Conservation (phyloP, 192 early-diverging fungal genomes). For the Pilaira anomala region DNA sequence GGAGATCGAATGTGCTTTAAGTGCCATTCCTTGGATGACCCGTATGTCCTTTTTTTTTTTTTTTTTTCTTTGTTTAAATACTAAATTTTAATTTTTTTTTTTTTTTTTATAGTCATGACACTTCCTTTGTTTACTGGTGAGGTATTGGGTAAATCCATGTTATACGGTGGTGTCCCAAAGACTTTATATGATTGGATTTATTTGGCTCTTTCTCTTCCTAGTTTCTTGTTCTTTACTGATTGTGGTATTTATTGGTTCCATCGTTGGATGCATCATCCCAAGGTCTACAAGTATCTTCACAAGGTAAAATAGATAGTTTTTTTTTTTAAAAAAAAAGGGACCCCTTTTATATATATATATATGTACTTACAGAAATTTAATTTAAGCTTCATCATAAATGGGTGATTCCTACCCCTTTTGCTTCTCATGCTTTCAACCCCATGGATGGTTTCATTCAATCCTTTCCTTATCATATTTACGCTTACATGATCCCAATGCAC, state of each 20-base stretch:
- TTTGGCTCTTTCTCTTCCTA: slow-evolving; percentile 56
- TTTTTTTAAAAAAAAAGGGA: background rate
- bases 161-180: slow-evolving; percentile 41
- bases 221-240: slow-evolving; percentile 92
- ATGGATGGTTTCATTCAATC: slow-evolving; percentile 95
- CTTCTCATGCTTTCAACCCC: slow-evolving; percentile 93
- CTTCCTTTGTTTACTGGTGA: slow-evolving; percentile 92
- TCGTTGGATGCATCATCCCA: slow-evolving; percentile 86
- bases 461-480: slow-evolving; percentile 91
- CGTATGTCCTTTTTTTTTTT: slow-evolving; percentile 7
- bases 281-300: slow-evolving; percentile 87
- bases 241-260: slow-evolving; percentile 97
- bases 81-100: background rate
- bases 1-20: slow-evolving; percentile 79
- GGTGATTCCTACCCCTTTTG: slow-evolving; percentile 85
- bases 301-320: slow-evolving; percentile 54
- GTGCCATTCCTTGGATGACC: slow-evolving; percentile 78
- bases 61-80: background rate
- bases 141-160: slow-evolving; percentile 80
- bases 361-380: background rate
- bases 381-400: slow-evolving; percentile 51
- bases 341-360: background rate
- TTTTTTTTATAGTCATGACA: slow-evolving; percentile 56
- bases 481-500: slow-evolving; percentile 89
- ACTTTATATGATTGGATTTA: slow-evolving; percentile 69